Evolutionary conservation across 2,329 filamentous ascomycete genomes (phyloP), one percentile per base, ranked within the genome.

Genomic region (Apiospora hydei): DNA sequence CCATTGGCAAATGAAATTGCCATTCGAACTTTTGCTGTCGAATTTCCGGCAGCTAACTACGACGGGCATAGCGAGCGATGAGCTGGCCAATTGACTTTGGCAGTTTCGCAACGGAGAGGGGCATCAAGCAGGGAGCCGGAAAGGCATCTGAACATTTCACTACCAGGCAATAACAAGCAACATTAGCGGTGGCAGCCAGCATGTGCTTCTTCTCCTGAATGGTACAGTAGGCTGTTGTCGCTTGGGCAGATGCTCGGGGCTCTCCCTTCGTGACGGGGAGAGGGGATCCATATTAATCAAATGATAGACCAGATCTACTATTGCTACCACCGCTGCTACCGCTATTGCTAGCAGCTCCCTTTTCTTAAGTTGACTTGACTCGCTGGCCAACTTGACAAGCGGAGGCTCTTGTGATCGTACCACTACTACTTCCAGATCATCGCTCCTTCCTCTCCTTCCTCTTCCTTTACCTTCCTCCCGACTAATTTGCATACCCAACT

Each of bases 161-260:
- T n/a, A 30, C 26, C 26, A 30, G 26, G 26, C 26, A 61, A 38
- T 38, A 61, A 61, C 53, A 61, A 61, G 53, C 53, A 61, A 61
- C 26, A 30, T 30, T 30, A 61, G 53, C 53, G 53, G 53, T 61
- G 53, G 30, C 53, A 43, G 41, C 41, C 16, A 21, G 30, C 53
- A 61, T 61, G 53, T 61, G 53, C 53, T 61, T 61, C 53, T 61
- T 61, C 53, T 61, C 53, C 53, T 61, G 53, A 61, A 38, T 61
- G 5, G 30, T 38, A 61, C 30, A 53, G n/a, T 53, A 53, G 24
- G 49, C 34, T 38, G n/a, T 41, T 38, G 18, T 41, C 34, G 30
- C 57, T 64, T 64, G 57, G 57, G 57, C 34, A 64, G 34, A 64
- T 41, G 41, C 57, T 64, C 41, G 16, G 34, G 57, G 26, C 26